Evolutionary conservation across 2,329 filamentous ascomycete species (phyloP), one percentile per base, ranked within the genome.

Genomic region (Sordariomycetes sp.): DNA sequence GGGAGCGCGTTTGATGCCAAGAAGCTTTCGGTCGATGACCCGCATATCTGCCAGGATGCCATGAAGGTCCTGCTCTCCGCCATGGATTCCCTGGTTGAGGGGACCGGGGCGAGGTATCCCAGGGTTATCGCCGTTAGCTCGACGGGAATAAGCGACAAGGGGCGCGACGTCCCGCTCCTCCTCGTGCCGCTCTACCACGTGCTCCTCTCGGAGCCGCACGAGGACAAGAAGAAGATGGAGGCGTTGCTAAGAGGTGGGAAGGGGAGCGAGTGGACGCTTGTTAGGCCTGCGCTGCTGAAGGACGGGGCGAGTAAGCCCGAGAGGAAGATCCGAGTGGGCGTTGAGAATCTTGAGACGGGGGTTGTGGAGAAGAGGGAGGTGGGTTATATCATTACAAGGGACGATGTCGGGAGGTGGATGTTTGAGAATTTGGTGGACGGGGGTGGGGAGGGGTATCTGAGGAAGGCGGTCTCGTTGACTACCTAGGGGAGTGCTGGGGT

Each of bases 221-320:
- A 57, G 10, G 78, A 80, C 61, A 81, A 80, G 67, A 65, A 63
- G 54, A 66, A 63, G 25, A 76, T 78, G 74, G 77, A 80, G 65
- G 53, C 62, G 32, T 48, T 17, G 5, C 52, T 74, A 6, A 54
- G 45, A 0, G 45, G 5, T 22, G 63, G 39, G 2, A 64, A 64
- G 52, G 65, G 60, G 5, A 70, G 73, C 59, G 59, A 61, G n/a
- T 74, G 66, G 56, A 67, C 67, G n/a, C 54, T 74, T 17, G 65
- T 74, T 4, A 64, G 74, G 0, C 69, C 69, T 1, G 73, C 70
- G 53, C 52, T 75, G 34, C 60, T 76, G 51, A 60, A 62, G 3
- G 63, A 70, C 32, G 64, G 69, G 56, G 52, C 54, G 60, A 25
- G n/a, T 7, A 42, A 28, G 48, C 28, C 22, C 13, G 36, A 22